Percentiles rank a stretch among this genome's conserved stretches.
Evolutionary conservation across 1,139 yeast species (phyloP).

Genomic region (Arxiozyma telluris): DNA sequence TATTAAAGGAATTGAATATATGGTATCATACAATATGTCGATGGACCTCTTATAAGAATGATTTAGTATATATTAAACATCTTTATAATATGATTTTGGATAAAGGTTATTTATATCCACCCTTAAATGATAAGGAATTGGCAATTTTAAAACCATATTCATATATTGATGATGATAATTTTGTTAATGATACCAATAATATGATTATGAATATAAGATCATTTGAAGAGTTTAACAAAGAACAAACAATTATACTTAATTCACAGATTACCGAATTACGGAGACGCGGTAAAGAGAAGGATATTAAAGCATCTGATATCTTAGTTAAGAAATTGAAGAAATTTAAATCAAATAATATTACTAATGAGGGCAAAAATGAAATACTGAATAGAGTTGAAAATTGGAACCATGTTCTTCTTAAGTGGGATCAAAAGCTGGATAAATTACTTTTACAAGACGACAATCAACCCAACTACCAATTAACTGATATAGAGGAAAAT

Average conservation of each 20-base stretch:
- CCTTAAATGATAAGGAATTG: constrained; percentile 76
- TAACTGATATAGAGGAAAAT: background rate
- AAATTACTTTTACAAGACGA: background rate
- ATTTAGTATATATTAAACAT: constrained; percentile 81
- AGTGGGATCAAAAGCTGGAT: constrained; percentile 1
- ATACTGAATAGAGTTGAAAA: background rate
- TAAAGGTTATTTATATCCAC: constrained; percentile 87
- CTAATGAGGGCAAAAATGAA: background rate
- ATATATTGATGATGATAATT: constrained; percentile 30
- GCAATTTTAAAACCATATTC: constrained; percentile 87
- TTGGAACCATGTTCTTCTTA: background rate
- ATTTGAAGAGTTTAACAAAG: constrained; percentile 78
- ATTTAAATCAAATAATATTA: background rate
- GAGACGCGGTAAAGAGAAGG: constrained; percentile 89
- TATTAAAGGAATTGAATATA: constrained; percentile 83
- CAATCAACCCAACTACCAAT: background rate
- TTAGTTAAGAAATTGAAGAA: constrained; percentile 60
- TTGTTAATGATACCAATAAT: no score
- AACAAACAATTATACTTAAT: constrained; percentile 80
- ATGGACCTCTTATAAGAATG: constrained; percentile 81
- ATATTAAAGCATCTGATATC: constrained; percentile 86
- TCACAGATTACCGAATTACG: constrained; percentile 95
- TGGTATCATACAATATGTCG: constrained; percentile 94
- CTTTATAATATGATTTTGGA: constrained; percentile 83
- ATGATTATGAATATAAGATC: constrained; percentile 45